Conservation (phyloP, 2,329 filamentous ascomycete species). For the Fusarium paranaense region DNA sequence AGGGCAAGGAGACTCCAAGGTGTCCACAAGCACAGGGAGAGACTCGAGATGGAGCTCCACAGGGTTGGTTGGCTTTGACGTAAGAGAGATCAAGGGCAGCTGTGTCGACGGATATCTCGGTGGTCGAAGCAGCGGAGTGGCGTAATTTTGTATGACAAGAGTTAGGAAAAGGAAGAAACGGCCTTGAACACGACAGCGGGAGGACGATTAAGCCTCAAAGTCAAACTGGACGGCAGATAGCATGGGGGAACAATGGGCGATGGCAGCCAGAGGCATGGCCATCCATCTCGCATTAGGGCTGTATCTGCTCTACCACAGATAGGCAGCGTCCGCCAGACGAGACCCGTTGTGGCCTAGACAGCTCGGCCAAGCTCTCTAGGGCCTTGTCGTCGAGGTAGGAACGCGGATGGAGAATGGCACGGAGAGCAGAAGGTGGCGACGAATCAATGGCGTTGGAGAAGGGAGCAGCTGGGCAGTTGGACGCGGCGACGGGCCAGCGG, state of each 20-base stretch:
- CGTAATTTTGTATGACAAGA: background rate
- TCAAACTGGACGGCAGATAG: background rate
- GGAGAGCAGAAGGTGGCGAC: background rate
- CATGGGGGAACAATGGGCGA: background rate
- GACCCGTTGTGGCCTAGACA: background rate
- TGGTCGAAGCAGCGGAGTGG: background rate
- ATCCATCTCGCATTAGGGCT: background rate
- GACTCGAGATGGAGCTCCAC: conserved; percentile 5
- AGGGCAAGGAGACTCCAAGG: conserved; percentile 1
- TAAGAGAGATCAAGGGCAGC: background rate
- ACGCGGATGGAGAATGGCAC: background rate
- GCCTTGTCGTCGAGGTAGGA: conserved; percentile 3
- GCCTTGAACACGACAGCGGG: conserved; percentile 18
- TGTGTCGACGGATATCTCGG: background rate
- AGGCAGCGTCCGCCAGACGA: background rate
- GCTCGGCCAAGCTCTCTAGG: background rate
- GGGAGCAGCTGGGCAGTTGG: background rate
- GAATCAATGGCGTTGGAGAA: conserved; percentile 7
- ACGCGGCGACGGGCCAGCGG: background rate
- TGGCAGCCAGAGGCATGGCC: background rate
- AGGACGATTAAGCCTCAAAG: conserved; percentile 18
- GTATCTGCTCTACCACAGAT: background rate
- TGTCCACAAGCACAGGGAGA: background rate
- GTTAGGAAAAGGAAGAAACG: background rate
- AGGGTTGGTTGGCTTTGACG: conserved; percentile 4